Evolutionary conservation across 352 stramenopile genomes (phyloP), one percentile per base, ranked within the genome.

Genomic region (Pythium sukuiense): DNA sequence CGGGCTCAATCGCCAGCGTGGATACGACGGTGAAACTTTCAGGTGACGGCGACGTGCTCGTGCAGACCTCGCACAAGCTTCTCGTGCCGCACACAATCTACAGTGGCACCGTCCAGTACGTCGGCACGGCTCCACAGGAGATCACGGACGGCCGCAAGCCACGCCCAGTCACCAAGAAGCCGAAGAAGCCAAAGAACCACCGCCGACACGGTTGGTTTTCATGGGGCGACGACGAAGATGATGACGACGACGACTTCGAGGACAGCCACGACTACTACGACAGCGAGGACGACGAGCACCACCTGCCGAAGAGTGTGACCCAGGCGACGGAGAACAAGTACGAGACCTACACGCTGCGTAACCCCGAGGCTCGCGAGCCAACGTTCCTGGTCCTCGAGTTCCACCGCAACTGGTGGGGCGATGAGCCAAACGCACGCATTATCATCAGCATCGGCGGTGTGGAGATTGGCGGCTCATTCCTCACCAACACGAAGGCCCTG

Each of bases 11-110:
- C 50, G 54, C 76, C 4, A 76, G 74, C 2, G 52, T 67, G 12
- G 67, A 72, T 26, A 81, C 78, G 13, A 72, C 71, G 24, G 60
- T 83, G 24, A 65, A 72, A 20, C 61, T 89, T 24, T 82, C 74
- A 69, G 80, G 80, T 6, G 52, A 70, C 13, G 78, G 76, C 9
- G 56, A 76, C n/a, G 63, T 87, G 59, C 63, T 89, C 18, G 77
- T 89, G 26, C 77, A 86, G 56, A 79, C 77, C 20, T 76, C 61
- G 0, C 59, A 80, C 62, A 76, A 70, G 58, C 67, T 88, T 3
- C 20, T 48, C 0, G 67, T 68, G 8, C 59, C 61, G 35, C 35
- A 54, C 37, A 33, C 37, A 48, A 59, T 73, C 30, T 45, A 57
- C 20, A 18, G 30, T 14, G 52, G 65, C 35, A 55, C 32, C 7